Evolutionary conservation across 129 eudicot species (phyloP).

Genomic region (Rutidosis leptorrhynchoides): DNA sequence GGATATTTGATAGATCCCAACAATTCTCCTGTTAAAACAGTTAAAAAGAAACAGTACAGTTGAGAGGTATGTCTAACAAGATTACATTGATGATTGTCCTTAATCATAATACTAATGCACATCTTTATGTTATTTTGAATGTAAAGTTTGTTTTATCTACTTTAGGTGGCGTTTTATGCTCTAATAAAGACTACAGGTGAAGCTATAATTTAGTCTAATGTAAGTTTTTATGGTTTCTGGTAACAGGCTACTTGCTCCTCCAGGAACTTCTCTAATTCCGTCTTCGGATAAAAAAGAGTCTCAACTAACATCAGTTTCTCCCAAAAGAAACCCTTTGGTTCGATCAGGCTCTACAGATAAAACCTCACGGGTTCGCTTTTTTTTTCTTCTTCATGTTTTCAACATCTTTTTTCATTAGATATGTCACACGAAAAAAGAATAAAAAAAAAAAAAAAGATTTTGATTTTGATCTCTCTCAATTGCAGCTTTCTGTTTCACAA

Average conservation of each 20-base stretch:
- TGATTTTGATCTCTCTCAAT: conserved; percentile 3
- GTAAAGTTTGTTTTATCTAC: neutral
- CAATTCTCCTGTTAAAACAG: neutral
- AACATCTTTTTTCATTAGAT: conserved; percentile 6
- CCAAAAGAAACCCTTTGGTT: conserved; percentile 46
- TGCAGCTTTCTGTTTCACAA: conserved; percentile 74
- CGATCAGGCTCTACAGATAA: conserved; percentile 59
- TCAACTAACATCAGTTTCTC: conserved; percentile 46
- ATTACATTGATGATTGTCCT: neutral
- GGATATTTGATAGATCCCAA: neutral
- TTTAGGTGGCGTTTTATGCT: neutral
- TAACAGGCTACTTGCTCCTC: conserved; percentile 89
- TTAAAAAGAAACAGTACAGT: neutral
- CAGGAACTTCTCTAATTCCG: conserved; percentile 71
- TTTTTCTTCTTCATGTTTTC: neutral
- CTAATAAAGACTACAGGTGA: neutral
- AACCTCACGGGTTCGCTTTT: conserved; percentile 59
- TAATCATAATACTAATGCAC: neutral
- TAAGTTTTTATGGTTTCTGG: conserved; percentile 24
- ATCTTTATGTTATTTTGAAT: neutral
- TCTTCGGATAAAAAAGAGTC: conserved; percentile 58
- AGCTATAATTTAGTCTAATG: neutral
- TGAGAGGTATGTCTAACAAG: neutral
- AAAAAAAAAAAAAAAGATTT: neutral
- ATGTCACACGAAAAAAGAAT: neutral